A percentile compares a stretch with the other conserved stretches of the same genome.
Conservation (phyloP, 169 alveolate species). For the Miamiensis avidus region DNA sequence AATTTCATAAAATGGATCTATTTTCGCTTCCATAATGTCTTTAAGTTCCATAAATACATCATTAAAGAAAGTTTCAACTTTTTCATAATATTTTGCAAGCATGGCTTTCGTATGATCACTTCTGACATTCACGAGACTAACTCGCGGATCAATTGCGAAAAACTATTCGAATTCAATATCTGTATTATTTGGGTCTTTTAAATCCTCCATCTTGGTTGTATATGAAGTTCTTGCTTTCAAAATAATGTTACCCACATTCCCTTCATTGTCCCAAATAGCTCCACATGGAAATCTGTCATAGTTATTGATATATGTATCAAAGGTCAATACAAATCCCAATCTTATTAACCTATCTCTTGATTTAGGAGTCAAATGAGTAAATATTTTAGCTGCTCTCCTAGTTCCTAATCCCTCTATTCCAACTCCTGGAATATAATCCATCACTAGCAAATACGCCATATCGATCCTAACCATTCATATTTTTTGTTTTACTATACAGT, state of each 20-base stretch:
- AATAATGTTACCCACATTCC: constrained; percentile 16
- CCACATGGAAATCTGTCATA: constrained; percentile 8
- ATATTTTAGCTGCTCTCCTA: constrained; percentile 13
- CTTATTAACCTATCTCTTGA: constrained; percentile 26
- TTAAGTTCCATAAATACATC: constrained; percentile 8
- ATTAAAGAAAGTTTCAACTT: constrained; percentile 13
- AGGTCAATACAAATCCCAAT: constrained; percentile 18
- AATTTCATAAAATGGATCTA: constrained; percentile 15
- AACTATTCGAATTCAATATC: constrained; percentile 2
- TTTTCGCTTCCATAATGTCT: constrained; percentile 7
- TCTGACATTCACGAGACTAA: background rate
- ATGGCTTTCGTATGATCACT: background rate
- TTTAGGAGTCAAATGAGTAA: constrained; percentile 15
- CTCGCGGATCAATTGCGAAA: constrained; percentile 14
- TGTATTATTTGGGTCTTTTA: constrained; percentile 9
- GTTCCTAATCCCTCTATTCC: constrained; percentile 11
- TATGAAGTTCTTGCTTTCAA: background rate
- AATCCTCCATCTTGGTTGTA: constrained; percentile 8
- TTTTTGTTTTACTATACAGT: no score
- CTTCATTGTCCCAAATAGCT: constrained; percentile 19
- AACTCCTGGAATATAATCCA: constrained; percentile 25
- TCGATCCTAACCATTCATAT: constrained; percentile 1
- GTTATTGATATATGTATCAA: constrained; percentile 15
- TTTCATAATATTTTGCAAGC: constrained; percentile 1
- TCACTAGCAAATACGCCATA: constrained; percentile 10